Conservation (phyloP, 352 stramenopile species). For the Blastocystis sp. region DNA sequence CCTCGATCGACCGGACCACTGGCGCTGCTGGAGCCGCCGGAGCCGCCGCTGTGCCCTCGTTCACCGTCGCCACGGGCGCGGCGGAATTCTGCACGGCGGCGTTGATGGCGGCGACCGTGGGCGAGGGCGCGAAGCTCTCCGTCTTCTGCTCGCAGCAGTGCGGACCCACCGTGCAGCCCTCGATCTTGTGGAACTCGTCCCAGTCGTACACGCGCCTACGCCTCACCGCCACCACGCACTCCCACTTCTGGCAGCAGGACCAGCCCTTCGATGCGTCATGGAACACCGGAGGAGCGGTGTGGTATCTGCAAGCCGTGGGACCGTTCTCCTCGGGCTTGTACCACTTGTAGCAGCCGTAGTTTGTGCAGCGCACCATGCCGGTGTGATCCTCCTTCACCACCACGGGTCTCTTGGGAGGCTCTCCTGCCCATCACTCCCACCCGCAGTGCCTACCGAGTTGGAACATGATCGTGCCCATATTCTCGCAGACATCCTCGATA, state of each 20-base stretch:
- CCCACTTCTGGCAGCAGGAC: conserved; percentile 79
- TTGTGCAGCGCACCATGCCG: conserved; percentile 63
- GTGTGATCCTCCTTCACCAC: conserved; percentile 70
- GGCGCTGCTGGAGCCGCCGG: conserved; percentile 71
- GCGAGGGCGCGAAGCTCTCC: conserved; percentile 79
- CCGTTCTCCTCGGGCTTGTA: conserved; percentile 78
- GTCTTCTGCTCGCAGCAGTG: conserved; percentile 75
- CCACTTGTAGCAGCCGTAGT: conserved; percentile 45
- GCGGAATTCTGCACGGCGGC: conserved; percentile 67
- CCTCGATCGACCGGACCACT: conserved; percentile 84
- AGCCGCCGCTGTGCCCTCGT: neutral
- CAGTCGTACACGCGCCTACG: conserved; percentile 86
- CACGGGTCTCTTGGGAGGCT: conserved; percentile 64
- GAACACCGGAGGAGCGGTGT: conserved; percentile 80
- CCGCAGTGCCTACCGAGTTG: conserved; percentile 9
- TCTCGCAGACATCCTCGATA: conserved; percentile 65
- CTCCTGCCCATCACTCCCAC: neutral
- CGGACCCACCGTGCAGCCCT: conserved; percentile 73
- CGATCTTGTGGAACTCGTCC: conserved; percentile 83
- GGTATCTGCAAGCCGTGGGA: conserved; percentile 78
- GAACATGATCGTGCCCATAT: conserved; percentile 65
- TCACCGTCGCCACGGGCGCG: neutral
- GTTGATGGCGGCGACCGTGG: conserved; percentile 78
- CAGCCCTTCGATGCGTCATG: conserved; percentile 86
- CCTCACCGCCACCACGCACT: conserved; percentile 69